Evolutionary conservation across 2,329 filamentous ascomycete species (phyloP), one percentile per base, ranked within the genome.

Genomic region (Emergomyces pasteurianus): DNA sequence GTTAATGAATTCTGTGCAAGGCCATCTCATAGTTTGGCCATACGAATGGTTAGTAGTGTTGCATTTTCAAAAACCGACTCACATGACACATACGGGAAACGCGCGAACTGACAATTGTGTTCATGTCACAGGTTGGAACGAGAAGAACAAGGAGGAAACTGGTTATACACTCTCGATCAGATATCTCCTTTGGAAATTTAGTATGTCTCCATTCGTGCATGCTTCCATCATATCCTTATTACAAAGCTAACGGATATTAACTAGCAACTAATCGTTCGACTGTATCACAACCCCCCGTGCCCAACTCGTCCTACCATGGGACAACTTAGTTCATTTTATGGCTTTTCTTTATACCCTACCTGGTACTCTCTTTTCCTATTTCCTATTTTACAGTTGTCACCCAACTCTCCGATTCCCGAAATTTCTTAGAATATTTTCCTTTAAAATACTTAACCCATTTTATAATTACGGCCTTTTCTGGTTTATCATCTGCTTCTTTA

Each of bases 141-240:
- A 60, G 94, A 97, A 76, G 94, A 97, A 78, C 85, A 86, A 70
- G 92, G 90, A 66, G 90, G 91, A 61, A 95, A 96, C 71, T 99
- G 94, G 94, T 83, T 96, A 64, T 97, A 96, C 76, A 90, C 92
- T 71, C 90, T 97, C 60, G 94, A 99, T 74, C 88, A 95, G 74
- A 87, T 99, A 72, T 95, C 94, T 68, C 94, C 94, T 61, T 80
- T 99, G 75, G 91, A 96, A 77, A 97, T 99, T 70, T 99, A 99
- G 74, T 76, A 72, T 69, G 75, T 71, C 36, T 18, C 34, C 23
- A 42, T 43, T 26, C 38, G 1, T 7, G 5, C 14, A 23, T 21
- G 9, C 23, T 46, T 18, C 18, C 36, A 16, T 55, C 14, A 26
- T 1, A 55, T 38, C 28, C 18, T 21, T n/a, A 7, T 31, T 57